Base-by-base conservation (phyloP, 495 filamentous ascomycete species). In the Platismatia glauca region DNA sequence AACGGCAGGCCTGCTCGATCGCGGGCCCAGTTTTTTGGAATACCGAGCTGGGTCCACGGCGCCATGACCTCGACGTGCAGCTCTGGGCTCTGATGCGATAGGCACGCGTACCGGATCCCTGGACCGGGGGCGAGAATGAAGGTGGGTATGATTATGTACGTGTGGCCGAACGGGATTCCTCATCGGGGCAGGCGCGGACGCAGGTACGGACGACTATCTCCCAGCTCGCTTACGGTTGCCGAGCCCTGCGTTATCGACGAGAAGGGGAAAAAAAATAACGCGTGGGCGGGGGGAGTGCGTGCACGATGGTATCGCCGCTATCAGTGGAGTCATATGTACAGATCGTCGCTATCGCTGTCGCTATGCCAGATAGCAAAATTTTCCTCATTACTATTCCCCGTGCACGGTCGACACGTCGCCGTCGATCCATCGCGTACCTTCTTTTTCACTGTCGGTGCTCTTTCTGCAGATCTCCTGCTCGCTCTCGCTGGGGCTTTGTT, bases 401-500 rank as follows among this genome's bases (percentile, higher is more conserved):
- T 53, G 50, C 7, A 53, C 50, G 9, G 29, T 31, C 6, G 50
- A 53, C 50, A 53, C 50, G 16, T 57, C 61, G 2, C 65, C 65
- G 15, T 67, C 65, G 22, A 67, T 67, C 65, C 65, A 67, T 29
- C 61, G n/a, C n/a, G 65, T 67, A 16, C 67, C 68, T 53, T 67
- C 67, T 33, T 70, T 70, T 34, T 67, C 68, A 58, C 63, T 67
- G 24, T 70, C 66, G 7, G 61, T 58, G 33, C 66, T 68, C 13
- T 53, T 59, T 39, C 68, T n/a, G 27, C 65, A 58, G 20, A 68
- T 68, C 37, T 59, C 68, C 58, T 66, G 66, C 56, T 66, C 60
- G 24, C 68, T 67, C 57, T 68, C 68, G 43, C 63, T 70, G 8
- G 68, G 68, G 44, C 68, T 70, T 37, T 39, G 41, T 33, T 60